Evolutionary conservation across 768 basidiomycete genomes (phyloP), one percentile per base, ranked within the genome.

Genomic region (Termitomyces sp.): DNA sequence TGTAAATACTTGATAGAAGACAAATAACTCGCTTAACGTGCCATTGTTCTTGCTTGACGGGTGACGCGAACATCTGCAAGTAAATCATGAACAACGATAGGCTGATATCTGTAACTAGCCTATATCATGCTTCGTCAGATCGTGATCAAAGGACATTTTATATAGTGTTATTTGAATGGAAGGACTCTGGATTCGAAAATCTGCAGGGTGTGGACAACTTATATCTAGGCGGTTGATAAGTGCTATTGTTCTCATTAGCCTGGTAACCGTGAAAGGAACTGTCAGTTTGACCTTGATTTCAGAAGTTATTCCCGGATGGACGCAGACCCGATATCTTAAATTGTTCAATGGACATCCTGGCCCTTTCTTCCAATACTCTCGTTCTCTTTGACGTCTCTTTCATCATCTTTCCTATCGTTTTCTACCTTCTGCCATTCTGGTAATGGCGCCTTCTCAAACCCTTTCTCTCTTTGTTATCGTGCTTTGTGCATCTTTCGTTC

Each of bases 401-500:
- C 46, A 63, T 59, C 57, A 46, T 46, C 54, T 61, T 59, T 50
- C 54, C 59, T 45, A 20, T 62, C 60, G 60, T 53, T 53, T 57
- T 62, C 38, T 48, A 15, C 25, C 31, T 57, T 15, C 43, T 55
- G 62, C 63, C 64, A 53, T 69, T 69, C 69, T 65, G 70, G 68
- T 42, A 70, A 75, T 74, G 73, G 71, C 69, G 50, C 63, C 64
- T 40, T 67, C 69, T 36, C 66, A 63, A 59, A 67, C 73, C 56
- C 54, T 71, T 63, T 60, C 72, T 34, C 60, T 73, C 40, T 29
- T 74, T 54, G 46, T 73, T n/a, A 61, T 71, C 45, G 60, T 67
- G 45, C 51, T 72, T 12, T 69, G 64, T 51, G 67, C 64, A 34
- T 64, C 71, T 15, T 48, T 64, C 25, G 66, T 68, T 46, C 54